A percentile compares a stretch with the other conserved stretches of the same genome.
Evolutionary conservation across 768 basidiomycete genomes (phyloP).

Genomic region (Suillus sp.): DNA sequence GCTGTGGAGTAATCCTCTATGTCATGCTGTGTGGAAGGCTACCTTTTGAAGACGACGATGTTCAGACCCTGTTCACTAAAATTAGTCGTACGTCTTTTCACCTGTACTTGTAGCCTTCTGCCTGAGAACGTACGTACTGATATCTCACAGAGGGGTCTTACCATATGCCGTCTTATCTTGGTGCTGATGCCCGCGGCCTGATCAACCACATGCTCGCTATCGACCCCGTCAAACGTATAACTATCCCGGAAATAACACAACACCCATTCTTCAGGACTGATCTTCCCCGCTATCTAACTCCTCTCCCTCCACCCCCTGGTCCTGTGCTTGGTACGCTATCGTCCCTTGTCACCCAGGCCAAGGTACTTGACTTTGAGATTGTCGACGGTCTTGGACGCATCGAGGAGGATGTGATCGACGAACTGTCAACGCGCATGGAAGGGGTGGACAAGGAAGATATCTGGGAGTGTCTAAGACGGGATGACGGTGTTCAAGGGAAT

Average conservation of each 20-base stretch:
- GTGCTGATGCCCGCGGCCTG: conserved; percentile 73
- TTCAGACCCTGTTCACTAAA: conserved; percentile 89
- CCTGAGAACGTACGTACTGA: conserved; percentile 1
- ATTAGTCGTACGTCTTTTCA: conserved; percentile 69
- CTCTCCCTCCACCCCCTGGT: conserved; percentile 76
- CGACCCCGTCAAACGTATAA: conserved; percentile 94
- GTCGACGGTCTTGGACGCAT: conserved; percentile 93
- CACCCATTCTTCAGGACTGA: conserved; percentile 90
- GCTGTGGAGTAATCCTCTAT: conserved; percentile 97
- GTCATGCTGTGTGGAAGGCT: conserved; percentile 95
- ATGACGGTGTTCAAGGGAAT: conserved; percentile 87
- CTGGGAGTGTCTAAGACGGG: conserved; percentile 79
- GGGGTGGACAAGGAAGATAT: conserved; percentile 83
- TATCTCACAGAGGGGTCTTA: conserved; percentile 79
- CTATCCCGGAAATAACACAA: conserved; percentile 85
- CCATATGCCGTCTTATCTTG: conserved; percentile 81
- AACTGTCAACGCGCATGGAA: conserved; percentile 69
- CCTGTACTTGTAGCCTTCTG: not conserved
- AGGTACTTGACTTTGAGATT: conserved; percentile 73
- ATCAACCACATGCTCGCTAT: conserved; percentile 90
- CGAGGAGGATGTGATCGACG: conserved; percentile 88
- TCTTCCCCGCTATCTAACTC: conserved; percentile 83
- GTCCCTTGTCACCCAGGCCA: conserved; percentile 68
- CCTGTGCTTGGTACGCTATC: conserved; percentile 76
- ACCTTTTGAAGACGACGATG: conserved; percentile 97